Evolutionary conservation across 2,329 filamentous ascomycete genomes (phyloP).

Genomic region (Aspergillus udagawae): DNA sequence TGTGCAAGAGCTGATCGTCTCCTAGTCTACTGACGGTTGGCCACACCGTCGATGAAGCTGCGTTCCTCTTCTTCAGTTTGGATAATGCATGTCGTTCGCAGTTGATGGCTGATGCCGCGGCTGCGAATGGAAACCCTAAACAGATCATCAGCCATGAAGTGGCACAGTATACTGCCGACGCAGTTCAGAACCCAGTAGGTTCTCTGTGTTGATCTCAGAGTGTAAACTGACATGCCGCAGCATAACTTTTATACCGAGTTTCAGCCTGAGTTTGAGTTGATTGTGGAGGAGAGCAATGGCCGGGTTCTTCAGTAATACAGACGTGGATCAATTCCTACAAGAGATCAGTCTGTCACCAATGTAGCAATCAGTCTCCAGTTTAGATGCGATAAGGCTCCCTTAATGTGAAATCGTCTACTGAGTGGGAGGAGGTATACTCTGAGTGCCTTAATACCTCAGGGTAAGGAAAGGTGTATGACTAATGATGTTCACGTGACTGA

Average conservation of each 20-base stretch:
- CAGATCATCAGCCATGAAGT: conserved; percentile 31
- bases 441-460: background rate
- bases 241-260: conserved; percentile 40
- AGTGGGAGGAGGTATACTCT: background rate
- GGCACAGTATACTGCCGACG: conserved; percentile 32
- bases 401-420: background rate
- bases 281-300: conserved; percentile 37
- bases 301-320: conserved; percentile 22
- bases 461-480: background rate
- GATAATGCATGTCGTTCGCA: conserved; percentile 41
- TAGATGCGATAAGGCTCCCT: background rate
- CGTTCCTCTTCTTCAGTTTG: conserved; percentile 37
- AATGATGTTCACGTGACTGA: background rate
- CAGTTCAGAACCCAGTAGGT: conserved; percentile 35
- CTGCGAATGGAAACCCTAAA: conserved; percentile 36
- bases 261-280: conserved; percentile 36
- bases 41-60: conserved; percentile 39
- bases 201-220: background rate
- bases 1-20: background rate
- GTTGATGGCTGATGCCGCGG: conserved; percentile 39
- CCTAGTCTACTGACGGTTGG: conserved; percentile 38
- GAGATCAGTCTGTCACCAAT: background rate
- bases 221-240: conserved; percentile 18
- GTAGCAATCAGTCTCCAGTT: background rate
- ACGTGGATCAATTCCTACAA: background rate